Evolutionary conservation across 768 basidiomycete species (phyloP).

Genomic region (Mrakia gelida): DNA sequence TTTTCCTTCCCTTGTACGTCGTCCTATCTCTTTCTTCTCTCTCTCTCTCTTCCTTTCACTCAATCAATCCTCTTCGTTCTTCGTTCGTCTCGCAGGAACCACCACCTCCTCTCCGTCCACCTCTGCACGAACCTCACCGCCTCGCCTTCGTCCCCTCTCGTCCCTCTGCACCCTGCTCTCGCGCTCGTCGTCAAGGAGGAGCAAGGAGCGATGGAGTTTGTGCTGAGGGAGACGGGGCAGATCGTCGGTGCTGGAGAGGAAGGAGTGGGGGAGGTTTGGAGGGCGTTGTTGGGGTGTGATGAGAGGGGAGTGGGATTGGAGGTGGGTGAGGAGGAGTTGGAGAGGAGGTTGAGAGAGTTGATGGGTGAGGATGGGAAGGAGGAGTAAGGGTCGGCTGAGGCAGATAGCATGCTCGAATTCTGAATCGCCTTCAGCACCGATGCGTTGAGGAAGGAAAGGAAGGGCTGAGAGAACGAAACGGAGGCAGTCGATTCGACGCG

Average conservation of each 20-base stretch:
- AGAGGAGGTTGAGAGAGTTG: neutral
- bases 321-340: neutral
- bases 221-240: constrained; percentile 20
- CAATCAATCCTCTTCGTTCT: neutral
- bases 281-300: constrained; percentile 1
- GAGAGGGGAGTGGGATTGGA: constrained; percentile 3
- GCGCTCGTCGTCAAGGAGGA: constrained; percentile 9
- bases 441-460: no score
- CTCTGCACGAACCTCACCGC: neutral
- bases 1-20: constrained; percentile 5
- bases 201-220: neutral
- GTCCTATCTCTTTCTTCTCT: neutral
- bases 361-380: neutral
- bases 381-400: no score
- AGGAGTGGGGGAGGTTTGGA: constrained; percentile 12
- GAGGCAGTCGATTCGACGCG: no score
- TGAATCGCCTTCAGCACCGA: no score
- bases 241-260: constrained; percentile 16
- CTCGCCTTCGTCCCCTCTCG: neutral
- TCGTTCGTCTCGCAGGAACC: neutral
- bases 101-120: constrained; percentile 19
- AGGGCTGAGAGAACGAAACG: no score
- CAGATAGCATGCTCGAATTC: no score
- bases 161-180: constrained; percentile 18
- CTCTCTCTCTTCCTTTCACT: neutral